These are phyloP conservation scores for Mycena alexandri DNA, from an alignment of 768 basidiomycete species.

Conservation along the genomic window DNA sequence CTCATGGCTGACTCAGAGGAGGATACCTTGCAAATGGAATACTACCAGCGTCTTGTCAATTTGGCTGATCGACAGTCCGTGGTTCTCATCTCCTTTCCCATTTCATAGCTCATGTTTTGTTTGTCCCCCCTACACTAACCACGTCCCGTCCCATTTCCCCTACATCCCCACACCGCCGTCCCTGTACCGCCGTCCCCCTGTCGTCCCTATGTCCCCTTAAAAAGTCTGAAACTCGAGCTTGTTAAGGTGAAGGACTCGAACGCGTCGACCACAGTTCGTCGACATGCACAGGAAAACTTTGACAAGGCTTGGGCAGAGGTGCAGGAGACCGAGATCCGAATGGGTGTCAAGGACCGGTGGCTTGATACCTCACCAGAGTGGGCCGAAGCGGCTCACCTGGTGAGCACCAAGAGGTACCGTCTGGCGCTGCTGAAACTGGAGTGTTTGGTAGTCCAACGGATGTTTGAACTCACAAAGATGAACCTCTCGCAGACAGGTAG, in stretches of 20 bases:
- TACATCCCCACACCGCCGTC: too few relatives aligned
- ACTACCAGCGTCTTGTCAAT: slow-evolving; percentile 34
- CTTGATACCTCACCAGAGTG: slow-evolving; percentile 36
- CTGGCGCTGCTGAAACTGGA: slow-evolving; percentile 32
- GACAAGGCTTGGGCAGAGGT: slow-evolving; percentile 23
- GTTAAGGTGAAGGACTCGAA: too few relatives aligned
- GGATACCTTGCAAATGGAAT: slow-evolving; percentile 37
- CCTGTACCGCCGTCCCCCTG: too few relatives aligned
- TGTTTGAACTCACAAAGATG: slow-evolving; percentile 42
- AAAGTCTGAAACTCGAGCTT: too few relatives aligned
- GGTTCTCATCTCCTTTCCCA: too few relatives aligned
- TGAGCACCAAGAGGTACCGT: slow-evolving; percentile 25
- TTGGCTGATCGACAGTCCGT: background rate
- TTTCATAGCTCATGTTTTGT: too few relatives aligned
- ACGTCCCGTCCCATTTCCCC: too few relatives aligned
- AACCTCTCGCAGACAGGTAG: slow-evolving; percentile 38
- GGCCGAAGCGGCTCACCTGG: slow-evolving; percentile 9
- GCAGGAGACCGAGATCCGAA: slow-evolving; percentile 27
- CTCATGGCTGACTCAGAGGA: slow-evolving; percentile 13
- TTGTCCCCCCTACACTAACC: too few relatives aligned
- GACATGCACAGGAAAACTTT: slow-evolving; percentile 34
- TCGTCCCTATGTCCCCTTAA: too few relatives aligned
- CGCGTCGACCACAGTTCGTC: background rate
- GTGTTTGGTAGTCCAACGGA: slow-evolving; percentile 27
- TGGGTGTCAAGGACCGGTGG: slow-evolving; percentile 24